phyloP scores from a whole-genome alignment of 352 stramenopile genomes.

The Phytophthora vignae region DNA sequence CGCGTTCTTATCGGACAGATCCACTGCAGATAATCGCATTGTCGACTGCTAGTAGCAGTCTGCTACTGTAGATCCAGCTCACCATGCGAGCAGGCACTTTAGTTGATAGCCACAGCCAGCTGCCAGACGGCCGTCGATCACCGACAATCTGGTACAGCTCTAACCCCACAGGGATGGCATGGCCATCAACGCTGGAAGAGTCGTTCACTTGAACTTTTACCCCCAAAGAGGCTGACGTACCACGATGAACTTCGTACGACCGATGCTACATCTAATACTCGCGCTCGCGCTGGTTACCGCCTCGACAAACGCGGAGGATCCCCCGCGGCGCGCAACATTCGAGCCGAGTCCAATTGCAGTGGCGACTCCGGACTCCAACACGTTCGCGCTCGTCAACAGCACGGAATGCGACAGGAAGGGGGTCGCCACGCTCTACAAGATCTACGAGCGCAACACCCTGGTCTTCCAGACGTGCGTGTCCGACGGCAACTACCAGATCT shows the following conservation, averaged over 20 bases:
- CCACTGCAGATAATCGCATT: not conserved
- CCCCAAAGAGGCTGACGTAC: not conserved
- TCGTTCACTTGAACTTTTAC: conserved; percentile 19
- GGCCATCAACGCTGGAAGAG: not conserved
- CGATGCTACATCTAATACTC: conserved; percentile 7
- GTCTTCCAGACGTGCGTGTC: conserved; percentile 57
- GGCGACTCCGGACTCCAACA: conserved; percentile 35
- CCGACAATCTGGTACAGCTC: conserved; percentile 15
- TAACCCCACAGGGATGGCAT: not conserved
- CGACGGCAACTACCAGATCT: conserved; percentile 54
- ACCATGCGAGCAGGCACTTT: conserved; percentile 6
- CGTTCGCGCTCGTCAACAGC: conserved; percentile 46
- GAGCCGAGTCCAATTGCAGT: conserved; percentile 30
- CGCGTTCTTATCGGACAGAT: not conserved
- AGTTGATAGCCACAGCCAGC: not conserved
- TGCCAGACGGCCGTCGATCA: conserved; percentile 19
- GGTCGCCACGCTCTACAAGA: conserved; percentile 38
- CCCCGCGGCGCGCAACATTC: conserved; percentile 16
- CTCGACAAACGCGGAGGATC: conserved; percentile 3
- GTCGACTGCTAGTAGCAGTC: not conserved
- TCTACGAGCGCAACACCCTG: conserved; percentile 57
- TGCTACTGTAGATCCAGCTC: not conserved
- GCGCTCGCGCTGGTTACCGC: not conserved
- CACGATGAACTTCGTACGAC: conserved; percentile 29
- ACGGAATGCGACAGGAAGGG: conserved; percentile 40